Percentiles rank a stretch among this genome's conserved stretches.
Evolutionary conservation across 805 yeast genomes (phyloP).

Genomic region (Jamesozyma hellenica): DNA sequence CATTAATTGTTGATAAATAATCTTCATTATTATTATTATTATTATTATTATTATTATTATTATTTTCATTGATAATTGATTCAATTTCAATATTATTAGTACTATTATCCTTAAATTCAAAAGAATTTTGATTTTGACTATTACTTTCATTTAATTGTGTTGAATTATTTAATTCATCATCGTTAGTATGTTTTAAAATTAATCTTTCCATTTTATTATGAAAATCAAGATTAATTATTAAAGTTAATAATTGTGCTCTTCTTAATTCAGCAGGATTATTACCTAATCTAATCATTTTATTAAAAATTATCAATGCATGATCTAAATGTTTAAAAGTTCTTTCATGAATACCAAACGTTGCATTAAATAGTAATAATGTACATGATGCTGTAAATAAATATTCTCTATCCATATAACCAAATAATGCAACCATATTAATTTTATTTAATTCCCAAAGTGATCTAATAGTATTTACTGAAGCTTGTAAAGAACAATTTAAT

Average conservation of each 20-base stretch:
- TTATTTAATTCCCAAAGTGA: conserved; percentile 67
- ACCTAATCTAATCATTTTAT: conserved; percentile 67
- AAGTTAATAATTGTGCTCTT: conserved; percentile 57
- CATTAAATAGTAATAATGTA: conserved; percentile 60
- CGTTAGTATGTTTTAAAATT: conserved; percentile 41
- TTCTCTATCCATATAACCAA: conserved; percentile 83
- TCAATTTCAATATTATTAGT: neutral
- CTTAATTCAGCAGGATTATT: conserved; percentile 73
- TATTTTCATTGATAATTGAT: too few relatives aligned
- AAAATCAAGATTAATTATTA: conserved; percentile 57
- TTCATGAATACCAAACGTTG: conserved; percentile 74
- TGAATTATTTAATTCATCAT: neutral
- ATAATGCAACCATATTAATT: conserved; percentile 72
- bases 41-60: neutral
- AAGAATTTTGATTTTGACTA: neutral
- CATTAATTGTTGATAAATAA: conserved; percentile 10
- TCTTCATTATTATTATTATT: conserved; percentile 1
- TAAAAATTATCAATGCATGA: conserved; percentile 59
- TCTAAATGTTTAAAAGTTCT: conserved; percentile 63
- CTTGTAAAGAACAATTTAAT: conserved; percentile 69
- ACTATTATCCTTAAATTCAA: neutral
- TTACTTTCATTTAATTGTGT: neutral
- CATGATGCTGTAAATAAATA: conserved; percentile 70
- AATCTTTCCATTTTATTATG: conserved; percentile 53
- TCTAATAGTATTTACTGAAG: conserved; percentile 64